These are phyloP conservation scores for Fusarium falciforme DNA, from an alignment of 2,329 filamentous ascomycete genomes.

Conservation along the genomic window DNA sequence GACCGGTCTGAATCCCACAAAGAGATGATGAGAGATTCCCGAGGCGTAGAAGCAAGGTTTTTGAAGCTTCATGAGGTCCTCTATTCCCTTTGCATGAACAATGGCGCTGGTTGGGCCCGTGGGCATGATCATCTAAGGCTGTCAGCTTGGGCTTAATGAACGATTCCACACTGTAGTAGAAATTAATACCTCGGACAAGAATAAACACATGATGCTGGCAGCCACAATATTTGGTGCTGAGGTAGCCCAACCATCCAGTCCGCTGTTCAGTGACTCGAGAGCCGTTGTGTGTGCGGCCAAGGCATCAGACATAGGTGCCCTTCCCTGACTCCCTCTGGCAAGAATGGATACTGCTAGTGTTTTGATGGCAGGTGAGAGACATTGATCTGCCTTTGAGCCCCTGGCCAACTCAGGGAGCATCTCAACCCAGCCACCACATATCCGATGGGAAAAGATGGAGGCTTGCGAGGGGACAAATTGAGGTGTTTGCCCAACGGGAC, in stretches of 20 bases:
- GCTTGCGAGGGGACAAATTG: not conserved
- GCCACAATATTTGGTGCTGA: conserved; percentile 8
- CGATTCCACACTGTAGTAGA: no score
- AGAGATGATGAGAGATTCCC: conserved; percentile 51
- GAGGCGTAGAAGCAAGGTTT: conserved; percentile 45
- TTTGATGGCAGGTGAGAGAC: conserved; percentile 47
- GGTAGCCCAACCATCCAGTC: not conserved
- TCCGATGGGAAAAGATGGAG: conserved; percentile 46
- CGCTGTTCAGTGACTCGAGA: conserved; percentile 43
- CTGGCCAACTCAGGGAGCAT: conserved; percentile 48
- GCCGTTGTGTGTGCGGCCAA: conserved; percentile 46
- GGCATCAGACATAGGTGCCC: conserved; percentile 38
- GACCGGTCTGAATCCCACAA: conserved; percentile 54
- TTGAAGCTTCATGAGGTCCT: conserved; percentile 47
- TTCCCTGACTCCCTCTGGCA: conserved; percentile 31
- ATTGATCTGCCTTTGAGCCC: conserved; percentile 22
- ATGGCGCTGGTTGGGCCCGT: conserved; percentile 39
- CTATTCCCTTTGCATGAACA: conserved; percentile 51
- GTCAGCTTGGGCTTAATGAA: no score
- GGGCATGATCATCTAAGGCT: conserved; percentile 44
- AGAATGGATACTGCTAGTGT: conserved; percentile 49
- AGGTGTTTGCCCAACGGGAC: conserved; percentile 10
- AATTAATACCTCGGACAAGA: conserved; percentile 4
- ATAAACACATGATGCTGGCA: conserved; percentile 21
- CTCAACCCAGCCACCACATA: conserved; percentile 56